phyloP scores from a whole-genome alignment of 108 stramenopile species.

The Nannochloropsis salina region DNA sequence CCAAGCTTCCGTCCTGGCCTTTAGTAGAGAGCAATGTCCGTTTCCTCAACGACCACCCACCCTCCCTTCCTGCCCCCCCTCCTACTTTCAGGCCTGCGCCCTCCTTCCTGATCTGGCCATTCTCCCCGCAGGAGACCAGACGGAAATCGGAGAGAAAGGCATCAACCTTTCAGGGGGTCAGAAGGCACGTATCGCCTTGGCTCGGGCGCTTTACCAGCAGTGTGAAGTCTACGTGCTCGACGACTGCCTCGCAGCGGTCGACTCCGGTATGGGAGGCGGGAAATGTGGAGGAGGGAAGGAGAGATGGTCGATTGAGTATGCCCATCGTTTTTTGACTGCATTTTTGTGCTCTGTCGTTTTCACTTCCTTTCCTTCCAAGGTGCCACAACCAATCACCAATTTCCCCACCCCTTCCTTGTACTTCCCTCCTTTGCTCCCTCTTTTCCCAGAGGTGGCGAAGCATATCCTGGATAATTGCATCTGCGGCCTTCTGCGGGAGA shows the following conservation, averaged over 20 bases:
- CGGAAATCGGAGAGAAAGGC: conserved; percentile 87
- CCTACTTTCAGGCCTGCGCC: conserved; percentile 55
- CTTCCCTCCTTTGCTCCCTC: not conserved
- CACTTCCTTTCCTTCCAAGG: not conserved
- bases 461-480: conserved; percentile 80
- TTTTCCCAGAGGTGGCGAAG: conserved; percentile 65
- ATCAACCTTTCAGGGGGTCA: conserved; percentile 88
- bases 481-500: conserved; percentile 57
- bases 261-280: conserved; percentile 50
- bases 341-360: not conserved
- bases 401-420: not conserved
- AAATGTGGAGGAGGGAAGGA: not conserved
- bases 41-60: not conserved
- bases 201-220: conserved; percentile 81
- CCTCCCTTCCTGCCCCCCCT: not conserved
- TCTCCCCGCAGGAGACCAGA: conserved; percentile 72
- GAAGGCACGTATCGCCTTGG: conserved; percentile 84
- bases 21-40: no score
- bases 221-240: conserved; percentile 82
- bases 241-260: conserved; percentile 85
- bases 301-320: not conserved
- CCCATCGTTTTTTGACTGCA: not conserved
- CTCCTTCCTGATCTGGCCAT: conserved; percentile 68
- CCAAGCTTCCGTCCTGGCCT: no score
- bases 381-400: no score